phyloP scores from a whole-genome alignment of 169 alveolate genomes.

The Toxoplasma gondii region DNA sequence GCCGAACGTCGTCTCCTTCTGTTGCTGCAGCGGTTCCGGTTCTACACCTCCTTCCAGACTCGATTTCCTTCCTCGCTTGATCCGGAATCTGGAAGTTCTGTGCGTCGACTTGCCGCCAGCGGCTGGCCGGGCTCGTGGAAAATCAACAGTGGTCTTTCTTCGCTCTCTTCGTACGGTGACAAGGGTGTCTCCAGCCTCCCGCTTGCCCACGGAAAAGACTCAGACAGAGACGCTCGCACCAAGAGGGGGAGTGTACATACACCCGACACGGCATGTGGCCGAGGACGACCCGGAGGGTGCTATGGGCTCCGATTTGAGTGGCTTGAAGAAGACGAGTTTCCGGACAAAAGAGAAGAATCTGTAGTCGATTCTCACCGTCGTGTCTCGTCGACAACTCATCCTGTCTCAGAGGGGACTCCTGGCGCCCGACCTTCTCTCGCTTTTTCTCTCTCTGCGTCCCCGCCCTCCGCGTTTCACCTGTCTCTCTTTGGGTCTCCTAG shows the following conservation, averaged over 20 bases:
- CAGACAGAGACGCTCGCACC: background rate
- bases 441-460: no score
- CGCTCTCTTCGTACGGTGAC: no score
- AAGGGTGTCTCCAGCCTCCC: background rate
- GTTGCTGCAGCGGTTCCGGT: slow-evolving; percentile 10
- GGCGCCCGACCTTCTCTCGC: no score
- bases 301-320: background rate
- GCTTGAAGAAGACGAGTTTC: background rate
- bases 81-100: background rate
- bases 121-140: no score
- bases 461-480: no score
- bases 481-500: no score
- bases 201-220: background rate
- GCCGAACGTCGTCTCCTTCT: background rate
- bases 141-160: no score
- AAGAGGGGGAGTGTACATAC: background rate
- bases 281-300: background rate
- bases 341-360: background rate
- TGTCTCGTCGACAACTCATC: no score
- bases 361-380: no score
- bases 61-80: background rate
- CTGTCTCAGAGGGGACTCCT: no score
- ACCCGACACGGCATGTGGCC: no score
- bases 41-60: background rate
- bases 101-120: no score